Conservation (phyloP, 1,284 basidiomycete genomes). For the Volvariella surrecta region DNA sequence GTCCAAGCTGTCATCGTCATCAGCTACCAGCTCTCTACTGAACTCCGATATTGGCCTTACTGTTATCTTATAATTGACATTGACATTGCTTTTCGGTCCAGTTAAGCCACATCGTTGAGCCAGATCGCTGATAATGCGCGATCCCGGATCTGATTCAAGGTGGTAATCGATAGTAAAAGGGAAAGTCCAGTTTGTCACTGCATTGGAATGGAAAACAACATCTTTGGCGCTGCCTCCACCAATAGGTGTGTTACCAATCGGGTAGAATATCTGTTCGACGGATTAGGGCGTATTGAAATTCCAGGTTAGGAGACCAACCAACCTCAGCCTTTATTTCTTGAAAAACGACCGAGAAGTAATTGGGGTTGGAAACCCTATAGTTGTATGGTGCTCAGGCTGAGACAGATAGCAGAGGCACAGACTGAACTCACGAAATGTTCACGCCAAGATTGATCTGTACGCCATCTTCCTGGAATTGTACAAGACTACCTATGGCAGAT, state of each 20-base stretch:
- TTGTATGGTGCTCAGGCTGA: not conserved
- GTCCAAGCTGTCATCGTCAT: conserved; percentile 37
- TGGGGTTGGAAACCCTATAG: conserved; percentile 76
- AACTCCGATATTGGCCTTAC: conserved; percentile 22
- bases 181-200: conserved; percentile 72
- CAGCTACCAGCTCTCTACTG: not conserved
- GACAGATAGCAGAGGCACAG: not conserved
- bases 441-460: conserved; percentile 59
- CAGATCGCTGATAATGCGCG: conserved; percentile 56
- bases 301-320: conserved; percentile 6
- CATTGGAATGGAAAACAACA: conserved; percentile 57
- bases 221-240: conserved; percentile 61
- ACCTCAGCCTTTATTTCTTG: conserved; percentile 62
- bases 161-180: conserved; percentile 76
- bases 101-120: conserved; percentile 62
- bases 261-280: conserved; percentile 57
- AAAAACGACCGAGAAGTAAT: conserved; percentile 75
- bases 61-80: conserved; percentile 63
- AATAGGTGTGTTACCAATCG: conserved; percentile 57
- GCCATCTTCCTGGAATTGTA: conserved; percentile 30
- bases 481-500: conserved; percentile 31
- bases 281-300: conserved; percentile 2
- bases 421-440: conserved; percentile 54
- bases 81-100: conserved; percentile 41
- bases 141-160: conserved; percentile 47